Evolutionary conservation across 2,329 filamentous ascomycete genomes (phyloP), one percentile per base, ranked within the genome.

Genomic region (Aquanectria penicillioides): DNA sequence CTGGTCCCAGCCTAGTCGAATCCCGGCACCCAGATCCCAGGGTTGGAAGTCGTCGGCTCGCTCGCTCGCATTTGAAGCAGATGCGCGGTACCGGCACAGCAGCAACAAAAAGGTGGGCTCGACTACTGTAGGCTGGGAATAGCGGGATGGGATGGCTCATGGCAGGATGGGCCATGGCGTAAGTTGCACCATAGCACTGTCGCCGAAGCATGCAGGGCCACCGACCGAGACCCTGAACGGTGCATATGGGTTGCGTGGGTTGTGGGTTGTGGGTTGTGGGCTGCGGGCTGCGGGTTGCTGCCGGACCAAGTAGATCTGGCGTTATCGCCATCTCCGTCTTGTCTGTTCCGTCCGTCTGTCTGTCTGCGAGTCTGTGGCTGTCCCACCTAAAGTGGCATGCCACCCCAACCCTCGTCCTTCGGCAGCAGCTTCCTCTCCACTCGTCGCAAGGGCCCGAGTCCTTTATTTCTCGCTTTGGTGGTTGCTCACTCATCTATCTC

Each of bases 261-360:
- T 43, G 50, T 34, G 34, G 40, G 13, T 43, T 40, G 29, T 29
- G 49, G 36, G 40, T 34, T n/a, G 20, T 26, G 33, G 25, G 33
- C 17, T 52, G 37, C 28, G 18, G 29, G 38, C 37, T n/a, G 18
- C 44, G 37, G 47, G 54, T 29, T 37, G 48, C 38, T 36, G 28
- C 33, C 43, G 20, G 44, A 43, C 57, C 44, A 60, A 40, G 57
- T 44, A 60, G 40, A 57, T 44, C 46, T 36, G 12, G 53, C 46
- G 46, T 60, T 60, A 60, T 60, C 57, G 57, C 51, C 57, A 57
- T 29, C 22, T 29, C 17, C 41, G 13, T 46, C 25, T n/a, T n/a
- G n/a, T n/a, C n/a, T n/a, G n/a, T 18, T 57, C 34, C 33, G 20
- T 34, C 31, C 46, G 31, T 34, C 23, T 33, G 26, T 22, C n/a